Conservation (phyloP, 2,329 filamentous ascomycete genomes). For the Knoxdaviesia proteae region DNA sequence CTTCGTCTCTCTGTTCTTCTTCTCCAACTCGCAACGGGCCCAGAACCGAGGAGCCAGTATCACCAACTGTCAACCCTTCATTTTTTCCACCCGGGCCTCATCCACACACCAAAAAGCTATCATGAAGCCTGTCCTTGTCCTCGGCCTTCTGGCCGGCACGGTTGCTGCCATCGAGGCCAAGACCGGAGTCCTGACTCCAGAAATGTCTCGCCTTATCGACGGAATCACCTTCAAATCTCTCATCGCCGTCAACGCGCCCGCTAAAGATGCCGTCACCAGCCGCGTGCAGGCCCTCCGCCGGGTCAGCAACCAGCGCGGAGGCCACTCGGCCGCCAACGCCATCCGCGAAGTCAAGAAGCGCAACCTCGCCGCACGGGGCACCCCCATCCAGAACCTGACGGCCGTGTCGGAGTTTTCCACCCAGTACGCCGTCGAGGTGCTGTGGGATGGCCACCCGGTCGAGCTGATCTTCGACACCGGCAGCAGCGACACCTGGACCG, state of each 20-base stretch:
- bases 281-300: constrained; percentile 14
- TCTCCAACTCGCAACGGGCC: too few relatives aligned
- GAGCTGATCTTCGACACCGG: constrained; percentile 28
- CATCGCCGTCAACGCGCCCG: constrained; percentile 10
- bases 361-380: neutral
- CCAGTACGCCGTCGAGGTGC: constrained; percentile 19
- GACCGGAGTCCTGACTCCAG: too few relatives aligned
- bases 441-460: constrained; percentile 16
- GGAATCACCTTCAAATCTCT: constrained; percentile 16
- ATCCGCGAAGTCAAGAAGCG: constrained; percentile 6
- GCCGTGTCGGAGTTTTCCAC: constrained; percentile 17
- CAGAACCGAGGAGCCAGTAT: too few relatives aligned
- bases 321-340: constrained; percentile 12
- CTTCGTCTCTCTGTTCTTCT: too few relatives aligned
- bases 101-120: neutral
- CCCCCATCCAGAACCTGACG: constrained; percentile 16
- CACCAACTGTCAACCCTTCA: too few relatives aligned
- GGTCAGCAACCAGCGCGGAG: constrained; percentile 8
- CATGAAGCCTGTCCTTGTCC: neutral
- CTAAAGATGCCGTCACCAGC: constrained; percentile 10
- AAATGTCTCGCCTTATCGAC: constrained; percentile 8
- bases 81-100: too few relatives aligned
- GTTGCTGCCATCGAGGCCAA: too few relatives aligned
- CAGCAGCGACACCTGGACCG: constrained; percentile 30
- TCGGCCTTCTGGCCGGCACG: neutral